Evolutionary conservation across 1,139 yeast species (phyloP).

Genomic region (Waltiozyma solani): DNA sequence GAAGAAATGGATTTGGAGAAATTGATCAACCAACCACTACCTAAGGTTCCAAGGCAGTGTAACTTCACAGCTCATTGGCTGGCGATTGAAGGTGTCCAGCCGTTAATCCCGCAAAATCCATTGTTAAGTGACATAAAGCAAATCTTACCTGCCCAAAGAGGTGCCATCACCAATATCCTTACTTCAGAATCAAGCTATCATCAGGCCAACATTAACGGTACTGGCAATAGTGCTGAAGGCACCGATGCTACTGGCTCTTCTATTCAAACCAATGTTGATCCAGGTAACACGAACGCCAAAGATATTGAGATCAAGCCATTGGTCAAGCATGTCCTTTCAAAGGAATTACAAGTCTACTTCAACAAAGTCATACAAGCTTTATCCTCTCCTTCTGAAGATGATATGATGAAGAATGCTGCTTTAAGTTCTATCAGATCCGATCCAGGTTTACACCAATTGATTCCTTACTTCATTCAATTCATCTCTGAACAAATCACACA

Average conservation of each 20-base stretch:
- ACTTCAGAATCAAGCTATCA: slow-evolving; percentile 22
- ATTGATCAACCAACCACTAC: slow-evolving; percentile 86
- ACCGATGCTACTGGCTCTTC: neutral
- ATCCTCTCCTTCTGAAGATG: slow-evolving; percentile 39
- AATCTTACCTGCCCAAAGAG: slow-evolving; percentile 58
- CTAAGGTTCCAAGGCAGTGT: slow-evolving; percentile 87
- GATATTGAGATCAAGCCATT: slow-evolving; percentile 81
- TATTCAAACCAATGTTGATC: slow-evolving; percentile 8
- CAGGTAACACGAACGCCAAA: slow-evolving; percentile 14
- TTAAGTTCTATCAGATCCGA: slow-evolving; percentile 77
- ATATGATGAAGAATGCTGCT: slow-evolving; percentile 59
- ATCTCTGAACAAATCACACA: slow-evolving; percentile 93
- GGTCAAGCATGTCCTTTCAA: slow-evolving; percentile 93
- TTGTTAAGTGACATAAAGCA: slow-evolving; percentile 62
- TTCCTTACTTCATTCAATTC: slow-evolving; percentile 93
- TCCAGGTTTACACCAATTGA: slow-evolving; percentile 93
- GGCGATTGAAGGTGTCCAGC: slow-evolving; percentile 98
- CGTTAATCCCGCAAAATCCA: slow-evolving; percentile 96
- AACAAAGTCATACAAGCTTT: slow-evolving; percentile 84
- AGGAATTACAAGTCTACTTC: slow-evolving; percentile 87
- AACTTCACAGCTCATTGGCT: slow-evolving; percentile 97
- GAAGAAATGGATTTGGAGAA: slow-evolving; percentile 92
- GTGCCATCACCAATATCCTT: slow-evolving; percentile 49
- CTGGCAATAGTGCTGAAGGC: slow-evolving; percentile 4
- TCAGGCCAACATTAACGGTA: slow-evolving; percentile 3